Conservation (phyloP, 495 filamentous ascomycete genomes). For the Tuber brumale region DNA sequence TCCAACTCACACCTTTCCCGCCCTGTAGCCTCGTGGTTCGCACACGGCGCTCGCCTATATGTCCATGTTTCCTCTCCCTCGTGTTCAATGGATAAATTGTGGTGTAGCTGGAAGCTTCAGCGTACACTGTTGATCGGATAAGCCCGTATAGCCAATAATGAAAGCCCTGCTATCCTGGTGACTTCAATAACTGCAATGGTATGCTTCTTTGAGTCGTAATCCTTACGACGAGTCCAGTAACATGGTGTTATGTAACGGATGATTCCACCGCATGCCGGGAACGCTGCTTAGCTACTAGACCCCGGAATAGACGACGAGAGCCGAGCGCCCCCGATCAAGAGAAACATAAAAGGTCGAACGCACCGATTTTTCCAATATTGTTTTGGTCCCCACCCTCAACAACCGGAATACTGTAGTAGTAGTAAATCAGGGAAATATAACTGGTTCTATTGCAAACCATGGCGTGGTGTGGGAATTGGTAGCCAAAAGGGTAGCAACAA, state of each 20-base stretch:
- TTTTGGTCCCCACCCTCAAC: constrained; percentile 23
- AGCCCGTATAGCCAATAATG: constrained; percentile 84
- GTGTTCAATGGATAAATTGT: constrained; percentile 74
- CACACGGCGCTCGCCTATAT: constrained; percentile 79
- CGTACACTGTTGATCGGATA: constrained; percentile 81
- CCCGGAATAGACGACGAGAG: not conserved
- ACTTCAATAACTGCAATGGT: constrained; percentile 86
- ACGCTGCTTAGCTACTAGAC: constrained; percentile 10
- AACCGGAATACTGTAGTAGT: constrained; percentile 27
- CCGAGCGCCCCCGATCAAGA: not conserved
- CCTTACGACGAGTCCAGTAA: constrained; percentile 81
- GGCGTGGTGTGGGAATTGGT: not conserved
- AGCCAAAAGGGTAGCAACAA: not conserved
- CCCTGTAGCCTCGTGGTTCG: constrained; percentile 59
- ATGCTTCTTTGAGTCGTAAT: constrained; percentile 67
- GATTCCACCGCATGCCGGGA: constrained; percentile 71
- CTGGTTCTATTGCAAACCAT: not conserved
- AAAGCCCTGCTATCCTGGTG: constrained; percentile 71
- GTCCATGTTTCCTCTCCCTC: constrained; percentile 72
- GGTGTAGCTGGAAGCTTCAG: constrained; percentile 76
- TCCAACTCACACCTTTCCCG: constrained; percentile 38
- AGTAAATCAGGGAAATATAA: not conserved
- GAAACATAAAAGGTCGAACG: no score
- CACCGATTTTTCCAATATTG: constrained; percentile 41
- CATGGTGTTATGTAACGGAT: constrained; percentile 92